Percentiles rank a stretch among this genome's conserved stretches.
Evolutionary conservation across 2,329 filamentous ascomycete genomes (phyloP).

Genomic region (Sporothrix dimorphospora): DNA sequence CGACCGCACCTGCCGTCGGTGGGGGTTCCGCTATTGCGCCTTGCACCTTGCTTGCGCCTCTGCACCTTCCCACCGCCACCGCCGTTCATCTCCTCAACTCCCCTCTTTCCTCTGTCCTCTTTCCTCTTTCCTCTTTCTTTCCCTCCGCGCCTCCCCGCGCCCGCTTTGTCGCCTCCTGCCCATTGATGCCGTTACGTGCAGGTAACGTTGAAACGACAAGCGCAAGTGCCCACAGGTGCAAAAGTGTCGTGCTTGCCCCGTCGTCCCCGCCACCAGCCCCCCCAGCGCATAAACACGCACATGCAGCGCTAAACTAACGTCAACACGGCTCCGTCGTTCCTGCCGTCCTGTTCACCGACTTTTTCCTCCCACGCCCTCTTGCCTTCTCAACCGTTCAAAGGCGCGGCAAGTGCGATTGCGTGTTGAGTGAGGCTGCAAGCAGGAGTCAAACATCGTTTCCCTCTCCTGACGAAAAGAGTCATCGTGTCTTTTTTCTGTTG

Average conservation of each 20-base stretch:
- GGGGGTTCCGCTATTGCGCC: background rate
- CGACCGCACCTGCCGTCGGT: background rate
- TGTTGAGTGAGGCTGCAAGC: background rate
- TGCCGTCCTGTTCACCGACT: slow-evolving; percentile 23
- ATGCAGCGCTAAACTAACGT: slow-evolving; percentile 24
- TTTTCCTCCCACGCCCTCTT: slow-evolving; percentile 12
- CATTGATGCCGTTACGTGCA: slow-evolving; percentile 7
- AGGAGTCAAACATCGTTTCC: background rate
- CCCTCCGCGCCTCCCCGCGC: slow-evolving; percentile 1
- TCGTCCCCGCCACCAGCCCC: background rate
- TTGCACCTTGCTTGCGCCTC: background rate
- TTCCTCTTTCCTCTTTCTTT: background rate
- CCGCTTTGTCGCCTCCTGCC: background rate
- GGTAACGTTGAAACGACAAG: slow-evolving; percentile 17
- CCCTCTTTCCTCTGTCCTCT: background rate
- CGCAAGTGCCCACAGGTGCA: background rate
- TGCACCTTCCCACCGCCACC: slow-evolving; percentile 3
- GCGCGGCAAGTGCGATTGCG: slow-evolving; percentile 4
- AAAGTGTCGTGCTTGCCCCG: slow-evolving; percentile 13
- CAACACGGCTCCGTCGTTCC: background rate
- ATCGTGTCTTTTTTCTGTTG: background rate
- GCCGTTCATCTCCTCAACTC: background rate
- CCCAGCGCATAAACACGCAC: slow-evolving; percentile 19
- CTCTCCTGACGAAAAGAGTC: background rate
- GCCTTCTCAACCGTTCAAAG: background rate